Percentiles rank a stretch among this genome's conserved stretches.
Evolutionary conservation across 2,329 filamentous ascomycete genomes (phyloP).

Genomic region (Hypomyces rosellus): DNA sequence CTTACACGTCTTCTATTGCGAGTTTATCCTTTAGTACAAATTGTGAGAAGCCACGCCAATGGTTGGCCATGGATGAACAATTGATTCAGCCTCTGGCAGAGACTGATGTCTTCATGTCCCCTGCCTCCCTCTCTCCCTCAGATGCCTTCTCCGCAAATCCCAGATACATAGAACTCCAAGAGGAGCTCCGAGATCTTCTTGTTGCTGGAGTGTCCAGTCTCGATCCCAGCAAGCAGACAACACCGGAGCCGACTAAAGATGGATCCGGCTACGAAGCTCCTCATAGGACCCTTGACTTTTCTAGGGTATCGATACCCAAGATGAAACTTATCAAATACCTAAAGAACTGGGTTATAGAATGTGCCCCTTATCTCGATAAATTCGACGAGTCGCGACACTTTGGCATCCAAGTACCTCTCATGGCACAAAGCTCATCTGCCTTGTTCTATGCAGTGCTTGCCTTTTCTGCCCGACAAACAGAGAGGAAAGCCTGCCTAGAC

Average conservation of each 20-base stretch:
- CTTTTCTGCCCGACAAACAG: conserved; percentile 47
- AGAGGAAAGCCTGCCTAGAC: conserved; percentile 41
- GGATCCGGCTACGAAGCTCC: not conserved
- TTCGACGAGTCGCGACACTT: conserved; percentile 49
- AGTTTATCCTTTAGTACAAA: too few relatives aligned
- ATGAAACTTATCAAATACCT: conserved; percentile 28
- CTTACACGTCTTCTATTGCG: too few relatives aligned
- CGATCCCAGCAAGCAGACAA: conserved; percentile 22
- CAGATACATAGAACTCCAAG: conserved; percentile 37
- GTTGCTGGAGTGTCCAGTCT: conserved; percentile 27
- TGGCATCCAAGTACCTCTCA: conserved; percentile 41
- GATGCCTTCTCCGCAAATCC: conserved; percentile 32
- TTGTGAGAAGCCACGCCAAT: not conserved
- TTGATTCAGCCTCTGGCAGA: conserved; percentile 1
- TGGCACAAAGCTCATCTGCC: conserved; percentile 39
- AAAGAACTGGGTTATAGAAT: conserved; percentile 46
- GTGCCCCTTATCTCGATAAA: conserved; percentile 46
- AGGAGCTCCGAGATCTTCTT: conserved; percentile 37
- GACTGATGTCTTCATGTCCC: conserved; percentile 12
- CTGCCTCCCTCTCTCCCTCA: conserved; percentile 17
- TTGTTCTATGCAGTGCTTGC: conserved; percentile 46
- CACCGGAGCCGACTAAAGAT: conserved; percentile 16
- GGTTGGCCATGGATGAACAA: conserved; percentile 9
- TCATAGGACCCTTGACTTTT: conserved; percentile 20
- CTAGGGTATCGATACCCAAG: conserved; percentile 21